phyloP scores from a whole-genome alignment of 805 yeast genomes.

The Maudiozyma turicensis region DNA sequence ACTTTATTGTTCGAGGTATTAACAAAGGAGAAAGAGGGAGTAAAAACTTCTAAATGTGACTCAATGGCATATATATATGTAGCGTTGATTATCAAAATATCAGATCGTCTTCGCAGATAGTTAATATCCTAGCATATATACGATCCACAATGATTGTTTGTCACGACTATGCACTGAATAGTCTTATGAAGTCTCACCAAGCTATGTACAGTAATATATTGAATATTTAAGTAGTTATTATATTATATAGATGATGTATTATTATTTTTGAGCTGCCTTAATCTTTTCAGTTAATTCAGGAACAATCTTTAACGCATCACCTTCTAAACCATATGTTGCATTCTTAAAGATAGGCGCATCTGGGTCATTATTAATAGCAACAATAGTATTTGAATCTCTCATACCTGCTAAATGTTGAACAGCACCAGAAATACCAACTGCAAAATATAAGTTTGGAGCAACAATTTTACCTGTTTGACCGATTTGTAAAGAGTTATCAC shows the following conservation, averaged over 20 bases:
- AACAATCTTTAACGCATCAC: constrained; percentile 73
- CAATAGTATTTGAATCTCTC: constrained; percentile 91
- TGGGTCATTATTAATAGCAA: constrained; percentile 88
- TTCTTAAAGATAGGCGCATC: constrained; percentile 90
- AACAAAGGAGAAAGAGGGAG: too few species aligned
- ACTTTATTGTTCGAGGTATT: too few species aligned
- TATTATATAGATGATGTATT: neutral
- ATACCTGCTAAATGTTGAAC: constrained; percentile 97
- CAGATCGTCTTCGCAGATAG: too few species aligned
- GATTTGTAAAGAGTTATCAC: constrained; percentile 92
- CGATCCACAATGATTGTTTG: too few species aligned
- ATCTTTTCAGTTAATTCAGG: constrained; percentile 80
- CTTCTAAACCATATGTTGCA: constrained; percentile 84
- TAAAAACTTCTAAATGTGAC: too few species aligned
- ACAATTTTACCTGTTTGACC: constrained; percentile 98
- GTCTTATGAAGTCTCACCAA: neutral
- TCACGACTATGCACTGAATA: too few species aligned
- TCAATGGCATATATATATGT: too few species aligned
- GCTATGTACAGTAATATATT: neutral
- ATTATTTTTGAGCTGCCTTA: neutral
- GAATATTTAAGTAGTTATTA: neutral
- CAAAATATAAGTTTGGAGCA: constrained; percentile 90
- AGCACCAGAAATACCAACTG: constrained; percentile 94
- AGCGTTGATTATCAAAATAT: too few species aligned
- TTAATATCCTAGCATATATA: too few species aligned